A percentile compares a stretch with the other conserved stretches of the same genome.
Evolutionary conservation across 768 basidiomycete species (phyloP).

Genomic region (Xerocomus brunneocitrinus): DNA sequence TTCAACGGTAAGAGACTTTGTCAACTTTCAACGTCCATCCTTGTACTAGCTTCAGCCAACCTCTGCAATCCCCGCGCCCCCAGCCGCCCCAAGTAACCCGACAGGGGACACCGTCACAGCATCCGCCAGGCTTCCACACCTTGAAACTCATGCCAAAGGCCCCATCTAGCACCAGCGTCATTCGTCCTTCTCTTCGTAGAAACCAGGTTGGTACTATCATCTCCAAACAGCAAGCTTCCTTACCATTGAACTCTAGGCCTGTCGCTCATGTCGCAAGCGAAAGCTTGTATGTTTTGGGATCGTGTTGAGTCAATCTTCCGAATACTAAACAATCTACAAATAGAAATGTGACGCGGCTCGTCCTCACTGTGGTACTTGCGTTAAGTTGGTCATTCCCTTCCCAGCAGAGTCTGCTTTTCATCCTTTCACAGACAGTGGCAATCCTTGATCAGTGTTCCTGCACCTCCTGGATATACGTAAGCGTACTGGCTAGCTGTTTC

Average conservation of each 20-base stretch:
- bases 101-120: slow-evolving; percentile 3
- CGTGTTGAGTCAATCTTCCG: neutral
- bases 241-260: slow-evolving; percentile 48
- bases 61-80: neutral
- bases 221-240: slow-evolving; percentile 3
- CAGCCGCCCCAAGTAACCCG: neutral
- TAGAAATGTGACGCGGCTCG: slow-evolving; percentile 89
- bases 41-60: neutral
- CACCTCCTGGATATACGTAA: slow-evolving; percentile 81
- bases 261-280: slow-evolving; percentile 76
- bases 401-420: slow-evolving; percentile 5
- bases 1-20: neutral
- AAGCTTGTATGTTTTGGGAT: slow-evolving; percentile 58
- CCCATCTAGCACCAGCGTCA: slow-evolving; percentile 29
- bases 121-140: neutral
- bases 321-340: slow-evolving; percentile 8
- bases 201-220: slow-evolving; percentile 54
- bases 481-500: slow-evolving; percentile 20
- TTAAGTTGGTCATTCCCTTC: slow-evolving; percentile 53
- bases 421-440: slow-evolving; percentile 63
- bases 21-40: neutral
- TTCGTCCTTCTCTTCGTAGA: slow-evolving; percentile 67
- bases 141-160: slow-evolving; percentile 65
- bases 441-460: slow-evolving; percentile 75
- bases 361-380: slow-evolving; percentile 80